phyloP scores from a whole-genome alignment of 805 yeast genomes.

The Barnettozyma pratensis region DNA sequence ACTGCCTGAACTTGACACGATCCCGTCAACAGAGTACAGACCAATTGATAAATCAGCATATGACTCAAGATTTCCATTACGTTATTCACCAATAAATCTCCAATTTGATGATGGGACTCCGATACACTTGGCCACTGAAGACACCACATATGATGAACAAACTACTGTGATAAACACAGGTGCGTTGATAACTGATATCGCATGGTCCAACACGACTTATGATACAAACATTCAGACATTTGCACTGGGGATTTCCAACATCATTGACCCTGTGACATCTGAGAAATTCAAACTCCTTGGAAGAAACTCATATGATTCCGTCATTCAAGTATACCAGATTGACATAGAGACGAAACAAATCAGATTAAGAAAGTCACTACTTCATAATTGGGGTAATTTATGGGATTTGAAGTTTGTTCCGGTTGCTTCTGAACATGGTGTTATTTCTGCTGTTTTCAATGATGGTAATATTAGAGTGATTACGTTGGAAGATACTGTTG shows the following conservation, averaged over 20 bases:
- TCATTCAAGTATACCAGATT: conserved; percentile 42
- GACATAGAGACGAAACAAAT: conserved; percentile 26
- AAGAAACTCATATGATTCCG: conserved; percentile 29
- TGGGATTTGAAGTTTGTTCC: conserved; percentile 38
- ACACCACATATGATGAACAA: conserved; percentile 20
- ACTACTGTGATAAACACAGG: conserved; percentile 46
- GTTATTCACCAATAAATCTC: conserved; percentile 9
- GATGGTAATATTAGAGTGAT: conserved; percentile 54
- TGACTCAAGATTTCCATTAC: conserved; percentile 21
- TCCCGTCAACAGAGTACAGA: conserved; percentile 13
- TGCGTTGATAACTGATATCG: conserved; percentile 44
- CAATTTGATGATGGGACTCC: conserved; percentile 16
- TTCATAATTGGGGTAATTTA: conserved; percentile 42
- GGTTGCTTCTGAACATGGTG: conserved; percentile 34
- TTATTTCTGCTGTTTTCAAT: conserved; percentile 47
- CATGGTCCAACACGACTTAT: conserved; percentile 41
- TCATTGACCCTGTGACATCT: conserved; percentile 25
- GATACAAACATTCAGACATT: conserved; percentile 33
- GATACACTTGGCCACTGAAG: conserved; percentile 13
- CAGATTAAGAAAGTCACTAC: conserved; percentile 26
- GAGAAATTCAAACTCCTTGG: conserved; percentile 25
- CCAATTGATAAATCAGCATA: conserved; percentile 22
- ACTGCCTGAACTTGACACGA: neutral
- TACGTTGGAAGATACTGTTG: conserved; percentile 26
- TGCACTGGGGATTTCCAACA: conserved; percentile 46